Evolutionary conservation across 176 grass and related monocot species (phyloP), one percentile per base, ranked within the genome.

Genomic region (Tillandsia fasciculata): DNA sequence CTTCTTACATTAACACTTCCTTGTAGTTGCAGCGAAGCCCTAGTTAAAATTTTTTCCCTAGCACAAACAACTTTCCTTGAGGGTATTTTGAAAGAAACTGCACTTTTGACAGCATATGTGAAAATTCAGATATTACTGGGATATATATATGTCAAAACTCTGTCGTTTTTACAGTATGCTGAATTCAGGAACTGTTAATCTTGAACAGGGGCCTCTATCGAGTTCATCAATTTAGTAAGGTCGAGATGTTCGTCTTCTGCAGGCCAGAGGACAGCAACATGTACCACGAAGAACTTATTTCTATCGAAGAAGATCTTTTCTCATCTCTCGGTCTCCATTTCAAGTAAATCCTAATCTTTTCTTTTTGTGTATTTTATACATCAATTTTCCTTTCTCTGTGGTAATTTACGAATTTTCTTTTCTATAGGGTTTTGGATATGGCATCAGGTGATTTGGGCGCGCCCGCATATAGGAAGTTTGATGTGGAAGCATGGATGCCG

Each of bases 171-270:
- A 52, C 10, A 26, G 9, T 28, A 51, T 29, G 63, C 63, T 78
- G 49, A 72, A 3, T 78, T 75, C 33, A 53, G 13, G 12, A 12
- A 48, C n/a, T 28, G 57, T 69, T 66, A 80, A 53, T 75, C 26
- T 23, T 93, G 72, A 76, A 76, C 70, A 99, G 84, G 77, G 94
- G 87, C 18, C 83, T 99, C 22, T 99, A 99, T 74, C 81, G 87
- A 33, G 89, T 99, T 29, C 94, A 99, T 69, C 94, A 99, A 71
- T 99, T 99, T 74, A 99, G 89, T 74, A 93, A 99, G 90, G 94
- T 99, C 65, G 94, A 99, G 77, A 99, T 99, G 89, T 99, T 99
- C 15, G 71, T 99, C 67, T 99, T 93, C 64, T 99, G 89, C 69
- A 79, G 58, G 33, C 87, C 87, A 48, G 87, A 99, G 69, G 89